These are phyloP conservation scores for Trypanosoma platydactyli DNA, from an alignment of 208 protist species.

Conservation along the genomic window DNA sequence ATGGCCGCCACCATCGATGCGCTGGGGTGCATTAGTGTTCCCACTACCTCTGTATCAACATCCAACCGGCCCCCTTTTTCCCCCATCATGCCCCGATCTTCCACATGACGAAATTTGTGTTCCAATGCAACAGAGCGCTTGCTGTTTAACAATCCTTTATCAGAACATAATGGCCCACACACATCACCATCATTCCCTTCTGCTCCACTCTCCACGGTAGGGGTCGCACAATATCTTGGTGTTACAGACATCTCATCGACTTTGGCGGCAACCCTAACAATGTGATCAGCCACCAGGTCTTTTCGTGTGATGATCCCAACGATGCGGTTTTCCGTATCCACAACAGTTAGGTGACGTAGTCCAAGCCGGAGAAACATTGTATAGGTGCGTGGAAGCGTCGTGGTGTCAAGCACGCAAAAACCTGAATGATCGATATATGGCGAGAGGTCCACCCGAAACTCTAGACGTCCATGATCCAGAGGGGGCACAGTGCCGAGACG, in stretches of 20 bases:
- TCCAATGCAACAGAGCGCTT: background rate
- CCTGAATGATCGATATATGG: slow-evolving; percentile 58
- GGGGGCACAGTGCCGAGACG: slow-evolving; percentile 22
- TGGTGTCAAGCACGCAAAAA: slow-evolving; percentile 46
- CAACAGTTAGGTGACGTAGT: slow-evolving; percentile 51
- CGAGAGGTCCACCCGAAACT: slow-evolving; percentile 32
- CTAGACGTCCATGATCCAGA: slow-evolving; percentile 3
- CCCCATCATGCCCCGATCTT: background rate
- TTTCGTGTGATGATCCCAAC: slow-evolving; percentile 62
- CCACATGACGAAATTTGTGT: background rate
- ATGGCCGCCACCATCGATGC: background rate
- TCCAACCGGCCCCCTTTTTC: too few relatives aligned
- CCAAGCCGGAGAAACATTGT: slow-evolving; percentile 54
- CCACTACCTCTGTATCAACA: background rate
- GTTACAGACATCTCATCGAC: background rate
- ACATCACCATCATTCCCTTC: background rate
- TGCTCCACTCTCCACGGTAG: background rate
- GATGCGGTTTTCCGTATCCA: slow-evolving; percentile 36
- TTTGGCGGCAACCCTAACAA: slow-evolving; percentile 18
- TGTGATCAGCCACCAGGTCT: slow-evolving; percentile 42
- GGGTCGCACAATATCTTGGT: background rate
- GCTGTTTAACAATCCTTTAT: too few relatives aligned
- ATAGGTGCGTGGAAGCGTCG: slow-evolving; percentile 47
- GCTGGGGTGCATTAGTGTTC: slow-evolving; percentile 10
- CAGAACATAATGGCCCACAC: too few relatives aligned